Percentiles rank a stretch among this genome's conserved stretches.
phyloP scores from a whole-genome alignment of 495 filamentous ascomycete species.

The Talaromyces wortmannii region DNA sequence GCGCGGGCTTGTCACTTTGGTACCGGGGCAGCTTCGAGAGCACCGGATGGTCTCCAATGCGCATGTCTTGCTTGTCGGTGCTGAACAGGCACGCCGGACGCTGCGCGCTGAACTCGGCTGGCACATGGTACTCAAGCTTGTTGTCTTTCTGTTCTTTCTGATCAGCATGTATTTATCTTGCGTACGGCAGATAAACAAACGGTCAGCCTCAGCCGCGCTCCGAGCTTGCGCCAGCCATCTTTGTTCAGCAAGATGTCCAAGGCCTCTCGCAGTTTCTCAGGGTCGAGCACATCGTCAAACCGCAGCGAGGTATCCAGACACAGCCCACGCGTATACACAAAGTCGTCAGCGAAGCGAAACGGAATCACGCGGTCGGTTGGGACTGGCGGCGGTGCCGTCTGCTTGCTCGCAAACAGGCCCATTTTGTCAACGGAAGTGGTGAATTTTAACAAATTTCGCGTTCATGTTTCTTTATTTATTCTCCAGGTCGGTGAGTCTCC shows the following conservation, averaged over 20 bases:
- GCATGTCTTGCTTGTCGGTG: slow-evolving; percentile 16
- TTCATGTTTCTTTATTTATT: no score
- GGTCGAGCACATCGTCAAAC: slow-evolving; percentile 43
- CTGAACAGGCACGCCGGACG: slow-evolving; percentile 25
- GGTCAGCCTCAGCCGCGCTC: slow-evolving; percentile 29
- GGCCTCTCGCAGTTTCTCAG: slow-evolving; percentile 26
- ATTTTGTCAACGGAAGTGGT: neutral
- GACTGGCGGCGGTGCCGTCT: neutral
- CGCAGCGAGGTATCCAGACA: slow-evolving; percentile 16
- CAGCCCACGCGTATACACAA: slow-evolving; percentile 1
- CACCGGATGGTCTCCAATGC: slow-evolving; percentile 20
- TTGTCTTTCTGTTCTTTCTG: slow-evolving; percentile 11
- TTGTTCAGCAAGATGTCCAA: slow-evolving; percentile 25
- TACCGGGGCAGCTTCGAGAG: slow-evolving; percentile 18
- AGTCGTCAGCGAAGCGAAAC: neutral
- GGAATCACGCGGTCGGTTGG: neutral
- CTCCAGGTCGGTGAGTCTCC: no score
- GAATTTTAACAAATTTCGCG: no score
- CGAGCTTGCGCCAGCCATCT: slow-evolving; percentile 37
- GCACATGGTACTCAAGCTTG: slow-evolving; percentile 37
- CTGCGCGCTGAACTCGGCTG: slow-evolving; percentile 18
- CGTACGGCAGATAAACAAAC: slow-evolving; percentile 4
- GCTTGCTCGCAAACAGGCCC: neutral
- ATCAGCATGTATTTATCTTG: slow-evolving; percentile 5
- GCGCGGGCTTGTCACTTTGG: neutral